Evolutionary conservation across 345 rosid genomes (phyloP).

Genomic region (Eucalyptus sp.): DNA sequence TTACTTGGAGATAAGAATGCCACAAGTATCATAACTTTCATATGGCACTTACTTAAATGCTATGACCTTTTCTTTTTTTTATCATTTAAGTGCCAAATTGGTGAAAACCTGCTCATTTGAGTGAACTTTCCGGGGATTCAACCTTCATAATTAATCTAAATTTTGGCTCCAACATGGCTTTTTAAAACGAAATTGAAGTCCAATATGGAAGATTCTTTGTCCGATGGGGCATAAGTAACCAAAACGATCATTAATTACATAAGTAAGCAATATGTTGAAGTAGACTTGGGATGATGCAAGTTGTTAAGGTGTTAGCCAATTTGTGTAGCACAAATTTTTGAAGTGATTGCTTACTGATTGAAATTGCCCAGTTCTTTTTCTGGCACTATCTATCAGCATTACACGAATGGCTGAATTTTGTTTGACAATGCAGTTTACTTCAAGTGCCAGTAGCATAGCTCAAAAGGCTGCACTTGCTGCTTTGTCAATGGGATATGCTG

Average conservation of each 20-base stretch:
- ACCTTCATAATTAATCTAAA: not conserved
- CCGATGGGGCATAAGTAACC: not conserved
- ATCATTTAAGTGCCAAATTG: not conserved
- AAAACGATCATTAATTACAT: no score
- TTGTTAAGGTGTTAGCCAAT: not conserved
- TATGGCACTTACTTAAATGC: not conserved
- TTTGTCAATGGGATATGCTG: slow-evolving; percentile 85
- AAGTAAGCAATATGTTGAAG: not conserved
- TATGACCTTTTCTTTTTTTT: not conserved
- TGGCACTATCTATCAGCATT: not conserved
- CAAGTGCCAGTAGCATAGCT: slow-evolving; percentile 89
- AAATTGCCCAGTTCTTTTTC: not conserved
- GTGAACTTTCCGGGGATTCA: not conserved
- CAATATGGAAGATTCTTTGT: not conserved
- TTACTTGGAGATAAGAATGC: not conserved
- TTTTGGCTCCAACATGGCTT: not conserved
- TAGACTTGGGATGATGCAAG: not conserved
- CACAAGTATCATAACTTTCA: not conserved
- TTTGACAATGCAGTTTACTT: slow-evolving; percentile 35
- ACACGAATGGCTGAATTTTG: not conserved
- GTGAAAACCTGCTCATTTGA: not conserved
- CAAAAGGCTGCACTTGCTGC: slow-evolving; percentile 91
- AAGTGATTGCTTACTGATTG: not conserved
- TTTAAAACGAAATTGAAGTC: not conserved
- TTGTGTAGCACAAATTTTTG: not conserved